phyloP scores from a whole-genome alignment of 331 rosid genomes.

The Prunus yedoensis region DNA sequence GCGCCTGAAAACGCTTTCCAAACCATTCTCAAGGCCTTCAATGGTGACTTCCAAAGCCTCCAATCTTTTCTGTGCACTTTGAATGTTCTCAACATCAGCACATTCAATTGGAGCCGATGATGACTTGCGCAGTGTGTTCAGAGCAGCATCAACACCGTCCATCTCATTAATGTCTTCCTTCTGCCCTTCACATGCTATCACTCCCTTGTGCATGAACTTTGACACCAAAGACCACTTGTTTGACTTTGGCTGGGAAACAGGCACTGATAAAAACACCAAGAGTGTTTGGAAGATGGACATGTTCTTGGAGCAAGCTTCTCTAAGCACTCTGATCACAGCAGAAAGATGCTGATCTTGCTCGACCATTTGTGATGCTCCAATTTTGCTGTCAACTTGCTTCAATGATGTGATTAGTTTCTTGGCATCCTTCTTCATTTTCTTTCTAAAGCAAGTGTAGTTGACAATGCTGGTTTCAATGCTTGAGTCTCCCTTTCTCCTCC shows the following conservation, averaged over 20 bases:
- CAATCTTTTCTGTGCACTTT: slow-evolving; percentile 26
- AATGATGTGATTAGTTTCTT: slow-evolving; percentile 40
- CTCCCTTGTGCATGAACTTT: slow-evolving; percentile 47
- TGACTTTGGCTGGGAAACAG: slow-evolving; percentile 38
- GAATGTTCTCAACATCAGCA: slow-evolving; percentile 31
- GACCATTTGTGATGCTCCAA: slow-evolving; percentile 20
- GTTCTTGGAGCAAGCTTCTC: slow-evolving; percentile 30
- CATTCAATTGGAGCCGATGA: neutral
- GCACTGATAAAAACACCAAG: slow-evolving; percentile 34
- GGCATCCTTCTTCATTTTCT: slow-evolving; percentile 52
- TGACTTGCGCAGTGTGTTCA: slow-evolving; percentile 16
- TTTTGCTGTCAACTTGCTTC: slow-evolving; percentile 43
- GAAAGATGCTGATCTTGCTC: slow-evolving; percentile 37
- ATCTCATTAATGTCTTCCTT: slow-evolving; percentile 35
- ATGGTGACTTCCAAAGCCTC: slow-evolving; percentile 51
- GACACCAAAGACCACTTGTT: slow-evolving; percentile 47
- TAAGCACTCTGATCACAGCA: slow-evolving; percentile 41
- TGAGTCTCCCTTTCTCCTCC: slow-evolving; percentile 63
- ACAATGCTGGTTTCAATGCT: slow-evolving; percentile 39
- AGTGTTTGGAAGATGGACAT: slow-evolving; percentile 49
- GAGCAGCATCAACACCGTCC: slow-evolving; percentile 39
- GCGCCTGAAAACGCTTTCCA: slow-evolving; percentile 53
- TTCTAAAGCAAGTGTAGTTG: slow-evolving; percentile 42
- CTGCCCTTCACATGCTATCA: slow-evolving; percentile 33
- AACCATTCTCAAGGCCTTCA: slow-evolving; percentile 51